phyloP scores from a whole-genome alignment of 2,329 filamentous ascomycete species.

The Fusarium nodosum region DNA sequence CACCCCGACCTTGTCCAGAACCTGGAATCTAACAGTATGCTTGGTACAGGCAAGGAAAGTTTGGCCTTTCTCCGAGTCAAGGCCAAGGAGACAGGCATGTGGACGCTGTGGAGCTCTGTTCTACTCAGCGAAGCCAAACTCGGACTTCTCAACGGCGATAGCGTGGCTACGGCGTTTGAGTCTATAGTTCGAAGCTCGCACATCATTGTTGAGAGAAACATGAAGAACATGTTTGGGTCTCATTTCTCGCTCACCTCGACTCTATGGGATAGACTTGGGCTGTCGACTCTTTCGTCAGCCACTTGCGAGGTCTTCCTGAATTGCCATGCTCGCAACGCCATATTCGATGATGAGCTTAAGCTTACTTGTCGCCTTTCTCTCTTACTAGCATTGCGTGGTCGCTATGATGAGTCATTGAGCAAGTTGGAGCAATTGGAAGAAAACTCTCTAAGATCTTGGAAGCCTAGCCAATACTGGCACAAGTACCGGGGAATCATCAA shows the following conservation, averaged over 20 bases:
- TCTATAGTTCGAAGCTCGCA: constrained; percentile 86
- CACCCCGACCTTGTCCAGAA: constrained; percentile 81
- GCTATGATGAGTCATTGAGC: constrained; percentile 74
- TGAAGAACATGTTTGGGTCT: constrained; percentile 79
- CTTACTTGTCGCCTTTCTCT: constrained; percentile 78
- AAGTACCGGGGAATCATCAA: constrained; percentile 76
- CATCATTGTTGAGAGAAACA: constrained; percentile 81
- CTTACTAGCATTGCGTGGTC: constrained; percentile 72
- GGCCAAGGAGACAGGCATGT: constrained; percentile 88
- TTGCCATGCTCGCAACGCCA: constrained; percentile 71
- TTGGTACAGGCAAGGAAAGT: constrained; percentile 84
- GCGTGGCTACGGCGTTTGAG: constrained; percentile 75
- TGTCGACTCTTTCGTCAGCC: constrained; percentile 66
- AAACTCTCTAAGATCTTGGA: constrained; percentile 77
- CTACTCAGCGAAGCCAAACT: constrained; percentile 89
- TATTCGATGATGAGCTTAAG: constrained; percentile 83
- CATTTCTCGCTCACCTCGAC: constrained; percentile 80
- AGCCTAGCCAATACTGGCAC: constrained; percentile 80
- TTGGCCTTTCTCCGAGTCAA: constrained; percentile 87
- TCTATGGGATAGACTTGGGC: constrained; percentile 81
- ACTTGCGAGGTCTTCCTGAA: constrained; percentile 81
- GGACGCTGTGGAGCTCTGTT: constrained; percentile 85
- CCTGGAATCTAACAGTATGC: constrained; percentile 77
- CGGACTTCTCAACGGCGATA: constrained; percentile 77
- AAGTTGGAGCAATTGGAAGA: constrained; percentile 64